A percentile compares a stretch with the other conserved stretches of the same genome.
Conservation (phyloP, 1,284 basidiomycete genomes). For the Ustilago loliicola region DNA sequence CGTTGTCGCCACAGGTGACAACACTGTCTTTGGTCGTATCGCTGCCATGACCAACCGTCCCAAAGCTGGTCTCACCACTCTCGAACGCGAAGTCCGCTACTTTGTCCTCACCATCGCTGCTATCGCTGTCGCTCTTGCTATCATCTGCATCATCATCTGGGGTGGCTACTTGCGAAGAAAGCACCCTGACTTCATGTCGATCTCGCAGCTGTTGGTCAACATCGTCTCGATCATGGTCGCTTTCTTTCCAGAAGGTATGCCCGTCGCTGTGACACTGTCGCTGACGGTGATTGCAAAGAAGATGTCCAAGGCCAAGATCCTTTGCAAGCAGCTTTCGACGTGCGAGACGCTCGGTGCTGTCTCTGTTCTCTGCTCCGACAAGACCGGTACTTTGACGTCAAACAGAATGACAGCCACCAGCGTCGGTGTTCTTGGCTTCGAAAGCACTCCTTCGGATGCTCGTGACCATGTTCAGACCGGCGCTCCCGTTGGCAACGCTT, state of each 20-base stretch:
- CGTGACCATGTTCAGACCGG: slow-evolving; percentile 43
- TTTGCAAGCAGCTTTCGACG: slow-evolving; percentile 76
- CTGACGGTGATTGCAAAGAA: slow-evolving; percentile 80
- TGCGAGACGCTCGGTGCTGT: slow-evolving; percentile 79
- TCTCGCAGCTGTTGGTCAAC: slow-evolving; percentile 75
- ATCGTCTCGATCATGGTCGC: slow-evolving; percentile 78
- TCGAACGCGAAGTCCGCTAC: slow-evolving; percentile 73
- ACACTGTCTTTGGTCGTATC: slow-evolving; percentile 74
- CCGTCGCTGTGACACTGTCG: slow-evolving; percentile 79
- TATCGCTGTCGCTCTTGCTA: slow-evolving; percentile 74
- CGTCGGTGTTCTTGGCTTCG: slow-evolving; percentile 71
- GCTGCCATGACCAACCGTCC: slow-evolving; percentile 38
- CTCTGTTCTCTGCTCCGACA: slow-evolving; percentile 79
- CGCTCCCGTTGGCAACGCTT: slow-evolving; percentile 38
- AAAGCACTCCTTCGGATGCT: slow-evolving; percentile 36
- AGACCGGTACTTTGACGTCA: slow-evolving; percentile 80
- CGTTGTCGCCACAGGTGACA: slow-evolving; percentile 76
- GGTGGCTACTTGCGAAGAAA: slow-evolving; percentile 72
- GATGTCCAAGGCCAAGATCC: slow-evolving; percentile 80
- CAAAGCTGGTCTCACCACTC: slow-evolving; percentile 74
- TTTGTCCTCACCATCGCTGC: slow-evolving; percentile 72
- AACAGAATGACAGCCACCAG: slow-evolving; percentile 73
- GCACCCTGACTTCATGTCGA: slow-evolving; percentile 75
- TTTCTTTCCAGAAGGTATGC: slow-evolving; percentile 77
- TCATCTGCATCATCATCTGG: slow-evolving; percentile 75